These are phyloP conservation scores for Phytophthora litchii DNA, from an alignment of 352 stramenopile genomes.

Conservation along the genomic window DNA sequence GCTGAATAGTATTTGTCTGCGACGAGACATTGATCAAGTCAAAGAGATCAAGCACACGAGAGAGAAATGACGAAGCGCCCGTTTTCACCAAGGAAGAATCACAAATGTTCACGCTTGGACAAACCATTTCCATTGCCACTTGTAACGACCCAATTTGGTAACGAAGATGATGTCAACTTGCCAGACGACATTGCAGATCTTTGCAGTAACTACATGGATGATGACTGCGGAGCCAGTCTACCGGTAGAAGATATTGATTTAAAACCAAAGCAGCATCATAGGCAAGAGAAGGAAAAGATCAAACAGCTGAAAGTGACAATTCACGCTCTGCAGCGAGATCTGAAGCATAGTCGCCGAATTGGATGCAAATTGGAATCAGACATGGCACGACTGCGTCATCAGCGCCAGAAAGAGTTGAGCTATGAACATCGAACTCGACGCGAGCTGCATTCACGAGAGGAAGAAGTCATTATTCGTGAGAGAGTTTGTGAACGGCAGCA, in stretches of 20 bases:
- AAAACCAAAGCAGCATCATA: no score
- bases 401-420: constrained; percentile 7
- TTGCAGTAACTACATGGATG: constrained; percentile 7
- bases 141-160: no score
- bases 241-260: background rate
- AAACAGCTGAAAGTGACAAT: constrained; percentile 7
- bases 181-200: constrained; percentile 13
- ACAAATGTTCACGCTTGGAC: no score
- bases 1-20: no score
- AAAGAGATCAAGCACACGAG: no score
- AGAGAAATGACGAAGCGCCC: constrained; percentile 13
- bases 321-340: constrained; percentile 6
- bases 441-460: background rate
- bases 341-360: constrained; percentile 10
- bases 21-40: no score
- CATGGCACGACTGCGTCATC: constrained; percentile 9
- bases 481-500: background rate
- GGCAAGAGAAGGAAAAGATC: constrained; percentile 9
- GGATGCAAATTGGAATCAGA: constrained; percentile 12
- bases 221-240: constrained; percentile 1
- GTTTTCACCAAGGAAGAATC: no score
- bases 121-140: no score
- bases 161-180: no score
- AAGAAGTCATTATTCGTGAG: constrained; percentile 3
- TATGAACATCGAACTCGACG: background rate